Conservation (phyloP, 495 filamentous ascomycete genomes). For the Penicillium simplicissimum region DNA sequence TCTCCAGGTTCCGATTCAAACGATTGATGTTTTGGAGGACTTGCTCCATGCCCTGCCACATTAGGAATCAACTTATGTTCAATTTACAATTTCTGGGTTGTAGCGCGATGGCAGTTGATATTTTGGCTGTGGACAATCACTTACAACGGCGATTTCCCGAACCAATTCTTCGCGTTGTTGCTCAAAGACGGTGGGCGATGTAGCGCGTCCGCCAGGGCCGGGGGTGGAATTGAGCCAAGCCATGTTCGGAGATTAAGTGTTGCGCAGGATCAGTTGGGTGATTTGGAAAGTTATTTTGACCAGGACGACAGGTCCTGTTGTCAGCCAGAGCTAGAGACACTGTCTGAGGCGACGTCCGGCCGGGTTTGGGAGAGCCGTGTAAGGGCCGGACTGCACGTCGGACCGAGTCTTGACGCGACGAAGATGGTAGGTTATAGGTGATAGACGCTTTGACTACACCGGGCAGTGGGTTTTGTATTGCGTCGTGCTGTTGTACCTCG, state of each 20-base stretch:
- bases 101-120: neutral
- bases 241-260: slow-evolving; percentile 14
- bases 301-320: neutral
- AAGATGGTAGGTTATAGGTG: neutral
- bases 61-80: neutral
- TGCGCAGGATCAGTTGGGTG: neutral
- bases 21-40: slow-evolving; percentile 96
- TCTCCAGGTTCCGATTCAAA: slow-evolving; percentile 87
- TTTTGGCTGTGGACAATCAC: too few relatives aligned
- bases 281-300: neutral
- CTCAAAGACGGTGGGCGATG: slow-evolving; percentile 61
- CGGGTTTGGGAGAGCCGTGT: neutral
- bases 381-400: neutral
- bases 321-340: neutral
- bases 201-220: slow-evolving; percentile 35
- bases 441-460: too few relatives aligned
- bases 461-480: neutral
- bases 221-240: slow-evolving; percentile 24
- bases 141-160: slow-evolving; percentile 73
- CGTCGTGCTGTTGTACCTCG: neutral
- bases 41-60: slow-evolving; percentile 80
- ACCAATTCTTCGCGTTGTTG: slow-evolving; percentile 78
- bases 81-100: neutral
- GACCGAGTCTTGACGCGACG: neutral
- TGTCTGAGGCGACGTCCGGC: slow-evolving; percentile 6